Base-by-base conservation (phyloP, 495 filamentous ascomycete genomes). In the Tetracladium setigerum region DNA sequence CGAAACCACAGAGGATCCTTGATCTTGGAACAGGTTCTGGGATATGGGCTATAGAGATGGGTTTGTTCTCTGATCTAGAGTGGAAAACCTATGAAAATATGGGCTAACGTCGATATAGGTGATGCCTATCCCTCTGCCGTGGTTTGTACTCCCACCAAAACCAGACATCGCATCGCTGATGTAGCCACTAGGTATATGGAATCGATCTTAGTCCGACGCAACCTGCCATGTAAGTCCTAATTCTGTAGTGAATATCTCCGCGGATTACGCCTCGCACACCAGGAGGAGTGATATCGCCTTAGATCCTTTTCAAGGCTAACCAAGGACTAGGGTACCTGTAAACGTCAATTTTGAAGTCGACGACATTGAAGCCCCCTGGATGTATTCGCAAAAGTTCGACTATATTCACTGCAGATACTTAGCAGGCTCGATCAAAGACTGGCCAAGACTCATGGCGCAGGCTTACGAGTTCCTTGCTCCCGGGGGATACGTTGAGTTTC, bases 21-120 rank as follows among this genome's bases (percentile, higher is more conserved):
- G 41, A 81, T 43, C 56, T 77, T 35, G 78, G 77, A 18, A 78
- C 75, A 10, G 76, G 74, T 0, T 69, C 70, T 1, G 73, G 22
- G 11, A 67, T 71, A 45, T 74, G 69, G 68, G 71, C 69, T 0
- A 60, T 72, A 17, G 71, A 27, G 7, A 44, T 44, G 35, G 22
- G 22, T 7, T 3, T 27, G 22, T 27, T 9, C 1, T 10, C 17
- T 13, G 10, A 17, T 30, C 14, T 32, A 16, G 12, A 30, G 18
- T n/a, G 18, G 22, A 8, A 12, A 9, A 14, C 7, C 39, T 41
- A 14, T 27, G 22, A 27, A 7, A 27, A 27, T 27, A 27, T 27
- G 22, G 7, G 22, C 22, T 27, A 41, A 11, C 1, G 17, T 24
- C 4, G 12, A 24, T 11, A 12, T 9, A 41, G 39, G 39, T 11